Evolutionary conservation across 768 basidiomycete genomes (phyloP).

Genomic region (Collybia mongolica): DNA sequence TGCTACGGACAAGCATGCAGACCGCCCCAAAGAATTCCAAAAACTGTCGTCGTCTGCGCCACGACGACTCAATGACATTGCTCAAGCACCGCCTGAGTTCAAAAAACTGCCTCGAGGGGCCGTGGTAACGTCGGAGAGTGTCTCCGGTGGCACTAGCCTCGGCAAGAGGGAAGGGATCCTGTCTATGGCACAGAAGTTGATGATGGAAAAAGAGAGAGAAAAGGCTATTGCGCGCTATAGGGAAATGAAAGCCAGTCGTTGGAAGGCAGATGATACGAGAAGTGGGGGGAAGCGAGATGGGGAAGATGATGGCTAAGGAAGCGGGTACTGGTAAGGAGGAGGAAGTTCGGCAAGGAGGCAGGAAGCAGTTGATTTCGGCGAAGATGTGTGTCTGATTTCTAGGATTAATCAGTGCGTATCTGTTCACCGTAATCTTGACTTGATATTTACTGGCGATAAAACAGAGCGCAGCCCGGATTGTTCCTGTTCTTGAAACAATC

Average conservation of each 20-base stretch:
- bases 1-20: constrained; percentile 20
- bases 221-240: constrained; percentile 67
- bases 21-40: constrained; percentile 47
- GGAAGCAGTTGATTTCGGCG: no score
- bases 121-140: constrained; percentile 2
- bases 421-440: no score
- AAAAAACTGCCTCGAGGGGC: constrained; percentile 36
- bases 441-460: no score
- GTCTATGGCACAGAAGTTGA: constrained; percentile 71
- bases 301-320: constrained; percentile 3
- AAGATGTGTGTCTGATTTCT: no score
- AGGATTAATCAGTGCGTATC: no score
- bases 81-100: constrained; percentile 25
- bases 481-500: no score
- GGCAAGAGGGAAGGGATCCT: constrained; percentile 47
- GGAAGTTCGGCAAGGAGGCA: neutral
- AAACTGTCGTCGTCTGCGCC: constrained; percentile 52
- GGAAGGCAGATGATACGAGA: constrained; percentile 15
- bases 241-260: constrained; percentile 58
- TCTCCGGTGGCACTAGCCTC: constrained; percentile 14
- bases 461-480: no score
- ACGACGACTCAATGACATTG: constrained; percentile 36
- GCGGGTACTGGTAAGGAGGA: neutral
- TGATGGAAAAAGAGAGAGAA: constrained; percentile 78
- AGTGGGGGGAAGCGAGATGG: constrained; percentile 10